phyloP scores from a whole-genome alignment of 306 rosid genomes.

The Cucurbita argyrosperma region DNA sequence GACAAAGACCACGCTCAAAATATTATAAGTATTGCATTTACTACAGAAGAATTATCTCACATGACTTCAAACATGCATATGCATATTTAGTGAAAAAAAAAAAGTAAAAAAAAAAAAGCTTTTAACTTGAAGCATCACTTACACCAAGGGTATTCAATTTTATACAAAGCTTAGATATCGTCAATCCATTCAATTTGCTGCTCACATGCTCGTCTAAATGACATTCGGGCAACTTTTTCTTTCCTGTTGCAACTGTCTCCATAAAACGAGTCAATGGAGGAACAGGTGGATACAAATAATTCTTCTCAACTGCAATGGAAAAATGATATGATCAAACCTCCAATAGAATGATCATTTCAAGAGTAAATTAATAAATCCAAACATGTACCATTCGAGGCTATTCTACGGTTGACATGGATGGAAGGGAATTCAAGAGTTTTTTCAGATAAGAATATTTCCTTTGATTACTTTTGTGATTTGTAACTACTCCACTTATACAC shows the following conservation, averaged over 20 bases:
- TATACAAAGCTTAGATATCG: constrained; percentile 32
- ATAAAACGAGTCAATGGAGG: constrained; percentile 43
- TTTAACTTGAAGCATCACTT: constrained; percentile 13
- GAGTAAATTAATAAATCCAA: background rate
- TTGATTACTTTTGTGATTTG: background rate
- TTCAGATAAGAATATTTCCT: background rate
- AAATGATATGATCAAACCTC: background rate
- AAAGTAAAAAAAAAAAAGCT: background rate
- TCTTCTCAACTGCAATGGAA: constrained; percentile 40
- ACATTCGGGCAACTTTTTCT: constrained; percentile 28
- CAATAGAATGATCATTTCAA: background rate
- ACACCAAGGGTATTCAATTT: constrained; percentile 43
- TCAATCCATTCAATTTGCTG: constrained; percentile 26
- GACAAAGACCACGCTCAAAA: background rate
- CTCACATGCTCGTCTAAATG: constrained; percentile 25
- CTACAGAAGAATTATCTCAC: background rate
- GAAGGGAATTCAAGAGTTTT: background rate
- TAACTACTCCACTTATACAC: background rate
- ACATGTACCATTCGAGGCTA: background rate
- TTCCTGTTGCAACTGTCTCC: constrained; percentile 22
- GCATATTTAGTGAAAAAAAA: background rate
- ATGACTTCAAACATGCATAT: background rate
- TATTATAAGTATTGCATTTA: background rate
- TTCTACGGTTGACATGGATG: background rate
- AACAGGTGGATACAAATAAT: constrained; percentile 26